Percentiles rank a stretch among this genome's conserved stretches.
Evolutionary conservation across 371 early-diverging fungal species (phyloP).

Genomic region (Mortierella polycephala): DNA sequence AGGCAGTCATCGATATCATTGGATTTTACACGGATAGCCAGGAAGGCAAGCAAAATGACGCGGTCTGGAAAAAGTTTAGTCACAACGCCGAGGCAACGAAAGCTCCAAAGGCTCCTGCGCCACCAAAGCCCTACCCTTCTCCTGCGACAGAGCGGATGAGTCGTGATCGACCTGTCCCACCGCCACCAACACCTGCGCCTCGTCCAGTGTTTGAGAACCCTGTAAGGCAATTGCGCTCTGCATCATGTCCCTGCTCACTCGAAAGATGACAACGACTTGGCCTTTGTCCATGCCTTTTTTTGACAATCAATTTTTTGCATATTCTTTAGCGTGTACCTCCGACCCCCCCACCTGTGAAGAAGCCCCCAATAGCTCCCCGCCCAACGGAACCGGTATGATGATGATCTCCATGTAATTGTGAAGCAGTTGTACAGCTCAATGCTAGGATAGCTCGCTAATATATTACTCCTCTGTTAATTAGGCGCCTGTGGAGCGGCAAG

Average conservation of each 20-base stretch:
- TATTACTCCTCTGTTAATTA: neutral
- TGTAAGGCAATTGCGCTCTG: constrained; percentile 18
- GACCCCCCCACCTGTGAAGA: constrained; percentile 33
- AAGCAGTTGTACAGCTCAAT: neutral
- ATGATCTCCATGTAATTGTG: neutral
- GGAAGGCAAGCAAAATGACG: constrained; percentile 71
- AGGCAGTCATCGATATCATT: constrained; percentile 95
- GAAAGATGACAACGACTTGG: no score
- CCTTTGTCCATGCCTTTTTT: no score
- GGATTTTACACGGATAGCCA: constrained; percentile 89
- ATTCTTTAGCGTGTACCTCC: constrained; percentile 39
- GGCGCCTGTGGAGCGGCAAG: constrained; percentile 20
- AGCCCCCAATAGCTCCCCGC: constrained; percentile 13
- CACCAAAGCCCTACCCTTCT: constrained; percentile 35
- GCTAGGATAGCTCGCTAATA: no score
- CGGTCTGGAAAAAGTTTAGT: constrained; percentile 92
- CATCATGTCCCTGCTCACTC: no score
- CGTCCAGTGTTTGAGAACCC: constrained; percentile 51
- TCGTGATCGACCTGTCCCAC: constrained; percentile 15
- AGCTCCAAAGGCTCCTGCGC: constrained; percentile 32
- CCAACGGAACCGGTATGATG: constrained; percentile 10
- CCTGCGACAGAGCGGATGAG: constrained; percentile 24
- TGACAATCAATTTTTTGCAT: neutral
- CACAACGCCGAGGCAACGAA: constrained; percentile 59
- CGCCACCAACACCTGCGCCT: constrained; percentile 43